These are phyloP conservation scores for Mucuna pruriens DNA, from an alignment of 306 rosid species.

Conservation along the genomic window DNA sequence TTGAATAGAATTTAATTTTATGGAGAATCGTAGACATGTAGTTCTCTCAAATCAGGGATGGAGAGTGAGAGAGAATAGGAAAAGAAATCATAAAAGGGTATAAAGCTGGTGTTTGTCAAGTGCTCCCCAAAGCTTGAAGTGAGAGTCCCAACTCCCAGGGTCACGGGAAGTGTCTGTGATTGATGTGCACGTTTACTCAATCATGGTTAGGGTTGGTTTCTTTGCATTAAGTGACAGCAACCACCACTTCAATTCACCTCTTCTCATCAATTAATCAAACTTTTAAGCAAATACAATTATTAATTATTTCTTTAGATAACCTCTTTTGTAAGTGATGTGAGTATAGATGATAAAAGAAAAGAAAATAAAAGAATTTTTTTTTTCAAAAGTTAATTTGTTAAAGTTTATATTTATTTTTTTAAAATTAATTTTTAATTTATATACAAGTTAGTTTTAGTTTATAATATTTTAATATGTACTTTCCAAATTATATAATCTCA, in stretches of 20 bases:
- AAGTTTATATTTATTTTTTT: too few relatives aligned
- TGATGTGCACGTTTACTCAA: slow-evolving; percentile 13
- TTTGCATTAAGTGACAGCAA: background rate
- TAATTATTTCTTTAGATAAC: too few relatives aligned
- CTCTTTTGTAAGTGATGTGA: too few relatives aligned
- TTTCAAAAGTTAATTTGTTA: too few relatives aligned
- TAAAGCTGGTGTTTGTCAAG: background rate
- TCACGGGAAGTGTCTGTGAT: slow-evolving; percentile 28
- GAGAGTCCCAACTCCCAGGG: background rate
- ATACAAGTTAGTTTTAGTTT: too few relatives aligned
- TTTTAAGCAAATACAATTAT: background rate
- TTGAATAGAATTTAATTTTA: slow-evolving; percentile 15
- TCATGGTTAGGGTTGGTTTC: background rate
- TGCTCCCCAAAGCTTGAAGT: background rate
- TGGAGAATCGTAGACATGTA: background rate
- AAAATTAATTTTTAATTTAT: too few relatives aligned
- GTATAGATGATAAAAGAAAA: too few relatives aligned
- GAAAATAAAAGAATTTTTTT: too few relatives aligned
- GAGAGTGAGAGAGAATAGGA: background rate
- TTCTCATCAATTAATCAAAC: background rate
- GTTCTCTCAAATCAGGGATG: background rate
- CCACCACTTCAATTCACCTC: slow-evolving; percentile 19
- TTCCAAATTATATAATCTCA: too few relatives aligned
- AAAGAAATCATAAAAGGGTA: background rate
- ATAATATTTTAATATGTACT: too few relatives aligned